phyloP scores from a whole-genome alignment of 768 basidiomycete species.

The Cantharellus cinnabarinus region DNA sequence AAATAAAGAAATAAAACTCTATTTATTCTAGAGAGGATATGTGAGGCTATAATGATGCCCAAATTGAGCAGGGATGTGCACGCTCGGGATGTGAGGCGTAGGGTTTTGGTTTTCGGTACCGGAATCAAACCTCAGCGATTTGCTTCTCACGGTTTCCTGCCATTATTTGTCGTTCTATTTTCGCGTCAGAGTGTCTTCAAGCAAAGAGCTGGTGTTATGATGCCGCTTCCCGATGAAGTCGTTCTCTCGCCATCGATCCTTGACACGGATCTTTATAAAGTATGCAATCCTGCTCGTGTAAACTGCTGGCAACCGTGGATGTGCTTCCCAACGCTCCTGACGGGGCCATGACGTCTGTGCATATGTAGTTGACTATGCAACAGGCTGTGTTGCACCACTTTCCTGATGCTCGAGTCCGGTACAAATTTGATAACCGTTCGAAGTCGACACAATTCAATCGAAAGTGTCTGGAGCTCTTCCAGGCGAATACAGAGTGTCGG shows the following conservation, averaged over 20 bases:
- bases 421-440: slow-evolving; percentile 68
- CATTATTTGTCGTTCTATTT: no score
- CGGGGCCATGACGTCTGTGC: background rate
- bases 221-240: slow-evolving; percentile 28
- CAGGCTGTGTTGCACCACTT: slow-evolving; percentile 69
- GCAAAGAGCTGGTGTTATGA: background rate
- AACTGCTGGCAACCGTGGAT: background rate
- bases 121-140: no score
- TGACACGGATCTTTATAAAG: slow-evolving; percentile 93
- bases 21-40: no score
- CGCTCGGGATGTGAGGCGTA: no score
- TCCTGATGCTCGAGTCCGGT: slow-evolving; percentile 44
- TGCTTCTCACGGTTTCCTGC: no score
- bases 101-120: no score
- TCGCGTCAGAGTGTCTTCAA: background rate
- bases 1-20: no score
- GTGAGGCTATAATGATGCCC: no score
- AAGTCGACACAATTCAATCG: slow-evolving; percentile 42
- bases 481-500: slow-evolving; percentile 35
- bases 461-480: slow-evolving; percentile 39
- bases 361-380: slow-evolving; percentile 74
- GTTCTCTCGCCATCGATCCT: slow-evolving; percentile 34
- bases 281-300: slow-evolving; percentile 12
- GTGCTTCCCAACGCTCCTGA: background rate
- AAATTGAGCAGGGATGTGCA: no score